Base-by-base conservation (phyloP, 441 rosid genomes). In the Populus tomentosa region DNA sequence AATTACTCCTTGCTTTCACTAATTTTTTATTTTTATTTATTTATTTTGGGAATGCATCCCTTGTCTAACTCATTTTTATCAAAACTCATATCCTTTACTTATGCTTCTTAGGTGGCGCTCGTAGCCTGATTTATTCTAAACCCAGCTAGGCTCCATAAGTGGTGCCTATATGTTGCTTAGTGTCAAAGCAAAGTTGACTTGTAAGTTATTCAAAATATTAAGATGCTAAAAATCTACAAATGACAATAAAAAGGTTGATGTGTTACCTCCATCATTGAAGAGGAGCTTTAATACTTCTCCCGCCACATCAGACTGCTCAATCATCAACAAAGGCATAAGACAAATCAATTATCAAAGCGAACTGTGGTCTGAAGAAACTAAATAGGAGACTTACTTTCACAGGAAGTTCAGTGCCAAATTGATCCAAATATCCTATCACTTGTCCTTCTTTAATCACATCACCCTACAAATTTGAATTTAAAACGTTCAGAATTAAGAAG, bases 221-320 rank as follows among this genome's bases (percentile, higher is more conserved):
- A 69, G 67, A 78, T 16, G 73, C 23, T 53, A 35, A 66, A 67
- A 13, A 53, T 66, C 67, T 61, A 70, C 13, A 30, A 38, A 28
- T 28, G 8, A 20, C 40, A 61, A 59, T 69, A 63, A 71, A 74
- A 78, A 28, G 62, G 53, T 24, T n/a, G 73, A 75, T 36, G 64
- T 56, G 66, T 23, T 89, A 96, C 99, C 99, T 92, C 97, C 98
- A 63, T 92, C 98, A 69, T 89, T 81, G 30, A 89, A 83, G 72
- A 96, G 90, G 80, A 96, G 77, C 94, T 91, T 94, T 56, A 96
- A 81, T 84, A 94, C 89, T 86, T 92, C 93, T 67, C 98, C 99
- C 74, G 89, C 94, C 70, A 88, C 92, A 85, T 90, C 94, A 1
- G 99, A 90, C 99, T 94, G 98, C 80, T 86, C 88, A 85, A 77